phyloP scores from a whole-genome alignment of 108 stramenopile species.

The Epipyxis sp. region DNA sequence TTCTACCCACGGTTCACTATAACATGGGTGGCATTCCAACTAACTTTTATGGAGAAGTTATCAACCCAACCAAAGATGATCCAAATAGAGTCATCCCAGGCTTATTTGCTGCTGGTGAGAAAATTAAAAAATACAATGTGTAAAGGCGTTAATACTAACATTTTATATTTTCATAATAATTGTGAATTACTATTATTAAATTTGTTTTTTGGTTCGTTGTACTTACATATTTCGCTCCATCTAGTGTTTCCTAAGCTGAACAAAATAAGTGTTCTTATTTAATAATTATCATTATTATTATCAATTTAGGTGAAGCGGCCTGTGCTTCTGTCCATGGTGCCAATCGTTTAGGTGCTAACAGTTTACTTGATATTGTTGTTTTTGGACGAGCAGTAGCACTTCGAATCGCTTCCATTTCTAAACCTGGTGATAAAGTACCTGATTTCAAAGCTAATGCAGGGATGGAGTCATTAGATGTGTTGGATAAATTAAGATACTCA shows the following conservation, averaged over 20 bases:
- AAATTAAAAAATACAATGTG: no score
- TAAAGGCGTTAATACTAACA: no score
- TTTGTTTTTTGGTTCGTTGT: no score
- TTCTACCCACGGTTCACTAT: constrained; percentile 91
- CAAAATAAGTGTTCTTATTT: no score
- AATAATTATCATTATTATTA: no score
- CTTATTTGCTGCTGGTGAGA: constrained; percentile 93
- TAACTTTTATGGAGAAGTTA: constrained; percentile 90
- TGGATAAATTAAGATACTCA: constrained; percentile 83
- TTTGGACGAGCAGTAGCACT: constrained; percentile 96
- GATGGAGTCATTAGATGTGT: constrained; percentile 72
- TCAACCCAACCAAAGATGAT: constrained; percentile 73
- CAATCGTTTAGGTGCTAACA: constrained; percentile 97
- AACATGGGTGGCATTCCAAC: constrained; percentile 97
- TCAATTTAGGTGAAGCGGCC: no score
- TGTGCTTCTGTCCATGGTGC: constrained; percentile 99
- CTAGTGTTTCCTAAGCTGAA: no score
- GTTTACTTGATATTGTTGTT: constrained; percentile 96
- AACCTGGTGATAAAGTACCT: constrained; percentile 79
- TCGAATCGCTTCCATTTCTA: constrained; percentile 87
- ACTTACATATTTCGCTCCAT: no score
- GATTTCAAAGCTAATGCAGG: constrained; percentile 71
- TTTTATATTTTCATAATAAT: no score
- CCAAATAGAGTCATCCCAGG: constrained; percentile 77
- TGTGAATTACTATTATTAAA: no score